Percentiles rank a stretch among this genome's conserved stretches.
phyloP scores from a whole-genome alignment of 495 filamentous ascomycete species.

The Hypoxylon crocopeplum region DNA sequence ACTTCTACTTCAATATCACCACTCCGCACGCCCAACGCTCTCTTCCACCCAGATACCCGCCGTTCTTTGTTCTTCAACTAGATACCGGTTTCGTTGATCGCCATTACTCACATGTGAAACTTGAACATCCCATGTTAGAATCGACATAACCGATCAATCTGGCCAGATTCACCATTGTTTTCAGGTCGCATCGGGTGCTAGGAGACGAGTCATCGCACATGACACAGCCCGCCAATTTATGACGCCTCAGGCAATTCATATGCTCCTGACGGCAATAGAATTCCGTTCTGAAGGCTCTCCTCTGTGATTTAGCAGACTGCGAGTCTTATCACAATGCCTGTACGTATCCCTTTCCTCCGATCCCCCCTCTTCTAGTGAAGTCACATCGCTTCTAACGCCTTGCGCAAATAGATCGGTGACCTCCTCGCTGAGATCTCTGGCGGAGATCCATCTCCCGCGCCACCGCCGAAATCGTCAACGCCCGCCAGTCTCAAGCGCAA shows the following conservation, averaged over 20 bases:
- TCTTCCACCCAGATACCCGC: slow-evolving; percentile 6
- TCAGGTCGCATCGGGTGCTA: slow-evolving; percentile 25
- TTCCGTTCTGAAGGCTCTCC: slow-evolving; percentile 3
- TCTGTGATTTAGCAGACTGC: slow-evolving; percentile 11
- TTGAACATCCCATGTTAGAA: neutral
- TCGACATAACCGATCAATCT: neutral
- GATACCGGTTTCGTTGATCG: slow-evolving; percentile 20
- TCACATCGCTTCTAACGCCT: slow-evolving; percentile 26
- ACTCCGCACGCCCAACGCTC: slow-evolving; percentile 5
- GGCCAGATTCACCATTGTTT: slow-evolving; percentile 13
- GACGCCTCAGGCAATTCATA: slow-evolving; percentile 34
- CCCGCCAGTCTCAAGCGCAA: slow-evolving; percentile 55
- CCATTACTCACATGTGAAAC: neutral
- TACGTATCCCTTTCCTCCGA: slow-evolving; percentile 16
- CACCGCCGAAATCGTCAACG: slow-evolving; percentile 38
- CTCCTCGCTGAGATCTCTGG: slow-evolving; percentile 63
- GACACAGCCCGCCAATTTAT: slow-evolving; percentile 34
- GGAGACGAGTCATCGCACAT: slow-evolving; percentile 25
- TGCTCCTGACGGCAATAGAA: slow-evolving; percentile 36
- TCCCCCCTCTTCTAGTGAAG: slow-evolving; percentile 16
- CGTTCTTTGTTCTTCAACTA: slow-evolving; percentile 23
- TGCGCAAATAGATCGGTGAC: slow-evolving; percentile 54
- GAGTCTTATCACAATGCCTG: slow-evolving; percentile 39
- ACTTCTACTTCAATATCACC: slow-evolving; percentile 23
- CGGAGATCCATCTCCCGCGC: slow-evolving; percentile 47